Base-by-base conservation (phyloP, 2,329 filamentous ascomycete species). In the Talaromyces sp. region DNA sequence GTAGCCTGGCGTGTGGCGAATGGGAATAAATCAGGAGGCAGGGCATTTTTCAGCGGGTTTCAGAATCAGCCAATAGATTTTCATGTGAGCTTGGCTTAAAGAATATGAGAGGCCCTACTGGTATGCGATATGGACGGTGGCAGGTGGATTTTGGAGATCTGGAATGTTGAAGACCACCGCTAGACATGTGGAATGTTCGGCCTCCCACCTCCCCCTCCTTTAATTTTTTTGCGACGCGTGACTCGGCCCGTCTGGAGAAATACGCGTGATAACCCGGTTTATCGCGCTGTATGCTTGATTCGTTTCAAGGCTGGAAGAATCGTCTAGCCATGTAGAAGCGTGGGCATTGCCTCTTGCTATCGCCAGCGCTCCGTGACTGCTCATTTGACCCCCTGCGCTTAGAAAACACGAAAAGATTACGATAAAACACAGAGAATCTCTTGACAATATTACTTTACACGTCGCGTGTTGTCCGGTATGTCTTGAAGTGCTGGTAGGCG, bases 121-220 rank as follows among this genome's bases (percentile, higher is more conserved):
- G 55, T 17, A 46, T 59, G 32, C 31, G 32, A 38, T 10, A 49
- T 43, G 35, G 46, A 41, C n/a, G 35, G 41, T 62, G 56, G 53
- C 59, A 59, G 60, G 60, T 53, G 19, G 7, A 46, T 35, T 35
- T 32, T 58, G 29, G 32, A 29, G 21, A 54, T 57, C 19, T 38
- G 60, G 60, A 62, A 62, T 62, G 60, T 54, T 24, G 56, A 24
- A 24, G 9, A 56, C 43, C 58, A 24, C 41, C 26, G 14, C 21
- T 14, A 49, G 43, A 49, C 60, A 21, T 59, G 53, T 53, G 60
- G 60, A 62, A 59, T 62, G 61, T 31, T 51, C 60, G 46, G 53
- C 58, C 56, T 50, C 35, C 24, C 43, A 24, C 5, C 6, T 17
- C 6, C 26, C 19, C 41, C n/a, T n/a, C n/a, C n/a, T n/a, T 24